Percentiles rank a stretch among this genome's conserved stretches.
phyloP scores from a whole-genome alignment of 164 flowering plant species.

The Piper betle region DNA sequence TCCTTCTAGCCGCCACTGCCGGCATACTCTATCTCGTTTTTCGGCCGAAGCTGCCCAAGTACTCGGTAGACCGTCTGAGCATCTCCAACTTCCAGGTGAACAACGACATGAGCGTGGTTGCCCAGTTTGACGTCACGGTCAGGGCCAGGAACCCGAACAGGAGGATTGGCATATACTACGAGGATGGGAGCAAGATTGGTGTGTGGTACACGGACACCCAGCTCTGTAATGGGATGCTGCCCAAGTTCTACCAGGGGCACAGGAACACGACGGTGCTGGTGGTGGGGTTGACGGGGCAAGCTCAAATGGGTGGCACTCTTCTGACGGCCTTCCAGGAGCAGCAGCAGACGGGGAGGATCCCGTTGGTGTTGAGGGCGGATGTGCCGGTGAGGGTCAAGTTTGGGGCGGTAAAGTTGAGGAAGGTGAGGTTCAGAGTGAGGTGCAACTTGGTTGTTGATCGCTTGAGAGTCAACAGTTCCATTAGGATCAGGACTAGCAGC shows the following conservation, averaged over 20 bases:
- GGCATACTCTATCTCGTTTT: constrained; percentile 54
- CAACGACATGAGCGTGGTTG: constrained; percentile 31
- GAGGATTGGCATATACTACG: constrained; percentile 76
- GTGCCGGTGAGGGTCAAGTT: constrained; percentile 68
- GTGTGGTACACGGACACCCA: constrained; percentile 36
- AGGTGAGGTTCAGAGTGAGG: constrained; percentile 45
- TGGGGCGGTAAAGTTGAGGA: constrained; percentile 60
- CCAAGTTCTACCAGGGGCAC: constrained; percentile 84
- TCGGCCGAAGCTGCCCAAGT: constrained; percentile 63
- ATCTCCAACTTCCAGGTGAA: constrained; percentile 37
- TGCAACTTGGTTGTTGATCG: constrained; percentile 49
- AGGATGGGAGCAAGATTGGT: constrained; percentile 43
- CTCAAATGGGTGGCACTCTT: constrained; percentile 27
- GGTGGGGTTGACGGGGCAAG: constrained; percentile 39
- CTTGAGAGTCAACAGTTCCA: constrained; percentile 21
- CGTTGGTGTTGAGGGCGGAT: constrained; percentile 36
- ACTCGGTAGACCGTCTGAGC: constrained; percentile 41
- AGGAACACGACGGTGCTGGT: constrained; percentile 53
- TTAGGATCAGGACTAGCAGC: constrained; percentile 37
- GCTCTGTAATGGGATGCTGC: constrained; percentile 53
- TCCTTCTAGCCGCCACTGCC: constrained; percentile 24
- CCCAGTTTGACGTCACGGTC: constrained; percentile 51
- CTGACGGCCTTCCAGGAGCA: constrained; percentile 22
- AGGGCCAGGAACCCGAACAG: constrained; percentile 72
- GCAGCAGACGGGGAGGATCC: constrained; percentile 50